Conservation (phyloP, 202 grass and related monocot species). For the Musa balbisiana region DNA sequence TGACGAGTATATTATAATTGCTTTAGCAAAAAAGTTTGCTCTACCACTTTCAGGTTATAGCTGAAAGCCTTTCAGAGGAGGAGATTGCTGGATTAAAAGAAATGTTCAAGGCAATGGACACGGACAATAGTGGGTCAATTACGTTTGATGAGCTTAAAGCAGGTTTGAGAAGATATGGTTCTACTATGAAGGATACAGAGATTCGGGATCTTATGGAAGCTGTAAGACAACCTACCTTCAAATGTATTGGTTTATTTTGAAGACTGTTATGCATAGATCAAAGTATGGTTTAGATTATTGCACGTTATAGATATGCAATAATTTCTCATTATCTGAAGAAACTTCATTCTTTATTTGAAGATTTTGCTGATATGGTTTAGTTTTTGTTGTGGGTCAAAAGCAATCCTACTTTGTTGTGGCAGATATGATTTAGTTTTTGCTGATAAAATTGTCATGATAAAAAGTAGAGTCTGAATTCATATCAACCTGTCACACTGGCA, state of each 20-base stretch:
- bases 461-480: too few species aligned
- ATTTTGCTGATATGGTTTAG: too few species aligned
- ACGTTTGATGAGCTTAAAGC: slow-evolving; percentile 23
- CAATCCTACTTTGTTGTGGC: too few species aligned
- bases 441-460: too few species aligned
- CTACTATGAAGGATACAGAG: slow-evolving; percentile 17
- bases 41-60: slow-evolving; percentile 3
- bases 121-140: slow-evolving; percentile 18
- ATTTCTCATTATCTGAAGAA: too few species aligned
- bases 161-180: slow-evolving; percentile 13
- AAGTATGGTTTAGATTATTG: neutral
- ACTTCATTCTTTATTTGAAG: too few species aligned
- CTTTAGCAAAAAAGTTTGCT: neutral
- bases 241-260: neutral
- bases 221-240: neutral
- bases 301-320: neutral
- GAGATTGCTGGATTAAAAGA: slow-evolving; percentile 19
- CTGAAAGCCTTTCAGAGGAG: slow-evolving; percentile 19
- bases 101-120: slow-evolving; percentile 21
- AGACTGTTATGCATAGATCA: neutral
- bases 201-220: slow-evolving; percentile 19
- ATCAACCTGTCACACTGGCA: too few species aligned
- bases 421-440: too few species aligned
- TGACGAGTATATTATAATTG: neutral
- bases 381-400: too few species aligned